Conservation (phyloP, 2,329 filamentous ascomycete species). For the Epichloe aotearoae region DNA sequence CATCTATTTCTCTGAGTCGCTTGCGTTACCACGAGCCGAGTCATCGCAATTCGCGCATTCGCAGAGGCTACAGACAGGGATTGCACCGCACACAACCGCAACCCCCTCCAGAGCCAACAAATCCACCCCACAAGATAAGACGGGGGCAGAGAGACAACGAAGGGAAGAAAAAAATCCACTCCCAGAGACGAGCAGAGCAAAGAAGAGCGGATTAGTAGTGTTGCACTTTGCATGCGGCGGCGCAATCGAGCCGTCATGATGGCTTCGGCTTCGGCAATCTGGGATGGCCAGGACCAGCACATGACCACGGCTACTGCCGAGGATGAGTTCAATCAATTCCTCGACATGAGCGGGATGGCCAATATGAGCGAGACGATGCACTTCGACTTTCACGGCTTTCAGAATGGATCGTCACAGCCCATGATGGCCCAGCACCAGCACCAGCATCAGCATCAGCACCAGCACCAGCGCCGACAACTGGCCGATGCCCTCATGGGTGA, state of each 20-base stretch:
- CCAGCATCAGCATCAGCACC: conserved; percentile 2
- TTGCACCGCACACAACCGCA: background rate
- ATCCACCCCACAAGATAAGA: background rate
- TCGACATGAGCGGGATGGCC: conserved; percentile 45
- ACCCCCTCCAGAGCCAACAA: background rate
- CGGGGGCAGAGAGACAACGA: background rate
- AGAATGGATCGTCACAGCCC: conserved; percentile 22
- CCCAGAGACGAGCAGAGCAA: background rate
- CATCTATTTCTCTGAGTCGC: background rate
- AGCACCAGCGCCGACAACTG: conserved; percentile 14
- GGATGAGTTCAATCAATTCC: conserved; percentile 51
- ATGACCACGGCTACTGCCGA: conserved; percentile 34
- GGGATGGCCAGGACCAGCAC: conserved; percentile 44
- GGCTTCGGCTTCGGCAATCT: conserved; percentile 36
- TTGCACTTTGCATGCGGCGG: background rate
- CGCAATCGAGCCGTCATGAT: conserved; percentile 27
- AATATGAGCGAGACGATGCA: conserved; percentile 39
- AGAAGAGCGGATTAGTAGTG: background rate
- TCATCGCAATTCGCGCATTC: background rate
- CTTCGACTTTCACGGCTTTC: conserved; percentile 48
- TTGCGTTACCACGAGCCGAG: background rate
- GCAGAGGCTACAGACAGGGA: background rate
- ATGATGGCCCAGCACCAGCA: conserved; percentile 19
- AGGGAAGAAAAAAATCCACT: background rate
- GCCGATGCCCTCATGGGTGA: conserved; percentile 24